Base-by-base conservation (phyloP, 1,284 basidiomycete genomes). In the Ceraceosorus bombacis region DNA sequence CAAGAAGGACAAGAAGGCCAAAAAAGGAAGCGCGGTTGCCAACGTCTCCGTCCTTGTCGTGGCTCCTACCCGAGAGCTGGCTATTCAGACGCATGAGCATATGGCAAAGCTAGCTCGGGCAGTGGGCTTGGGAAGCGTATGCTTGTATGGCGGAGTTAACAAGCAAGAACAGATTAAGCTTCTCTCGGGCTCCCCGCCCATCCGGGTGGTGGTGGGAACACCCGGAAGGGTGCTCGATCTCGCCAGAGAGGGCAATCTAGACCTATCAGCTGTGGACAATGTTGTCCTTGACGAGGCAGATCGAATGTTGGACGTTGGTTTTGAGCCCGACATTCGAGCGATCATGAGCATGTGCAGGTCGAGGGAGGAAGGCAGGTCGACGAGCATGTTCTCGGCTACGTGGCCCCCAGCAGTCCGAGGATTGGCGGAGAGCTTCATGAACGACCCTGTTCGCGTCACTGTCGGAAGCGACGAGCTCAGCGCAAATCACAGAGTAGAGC, bases 281-380 rank as follows among this genome's bases (percentile, higher is more conserved):
- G 82, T 97, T 13, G 94, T 97, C 0, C 81, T 99, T 49, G 95
- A 99, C 74, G 95, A 98, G 80, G 94, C 94, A 59, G 94, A 97
- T 81, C 89, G 91, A 72, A 94, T 94, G 90, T 84, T 94, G 68
- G 90, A 94, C 81, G 94, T 94, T 91, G 92, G 94, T 84, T 98
- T 98, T 82, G 95, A 99, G 80, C 95, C 96, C 72, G 95, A 98
- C 78, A 97, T 98, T 67, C 83, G 91, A 54, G 84, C 84, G 60
- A 98, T 99, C 73, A 93, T 98, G 64, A 86, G 85, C 6, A 82
- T 85, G 70, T 79, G 76, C 67, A 86, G 87, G 39, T 87, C 87
- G 68, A 64, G 70, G 56, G 67, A 72, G 49, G 62, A 74, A 36
- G 73, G 72, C 2, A 66, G 79, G 51, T 74, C 78, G 64, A 81